Percentiles rank a stretch among this genome's conserved stretches.
Evolutionary conservation across 441 rosid genomes (phyloP).

Genomic region (Syzygium malaccense): DNA sequence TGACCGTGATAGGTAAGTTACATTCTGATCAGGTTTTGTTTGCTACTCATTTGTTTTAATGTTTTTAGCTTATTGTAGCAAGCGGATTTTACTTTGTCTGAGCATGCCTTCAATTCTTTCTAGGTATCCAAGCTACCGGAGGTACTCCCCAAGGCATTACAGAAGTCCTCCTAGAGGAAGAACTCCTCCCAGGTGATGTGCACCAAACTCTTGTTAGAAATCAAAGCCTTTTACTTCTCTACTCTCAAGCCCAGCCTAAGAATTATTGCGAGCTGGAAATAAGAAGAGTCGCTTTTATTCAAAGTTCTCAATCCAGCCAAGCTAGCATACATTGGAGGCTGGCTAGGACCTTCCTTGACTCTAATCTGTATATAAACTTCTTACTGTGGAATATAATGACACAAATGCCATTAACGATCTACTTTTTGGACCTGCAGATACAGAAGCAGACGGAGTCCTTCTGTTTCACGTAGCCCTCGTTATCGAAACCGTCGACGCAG

Average conservation of each 20-base stretch:
- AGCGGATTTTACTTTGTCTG: not conserved
- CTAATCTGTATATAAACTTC: not conserved
- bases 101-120: constrained; percentile 1
- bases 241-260: not conserved
- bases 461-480: constrained; percentile 56
- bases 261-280: not conserved
- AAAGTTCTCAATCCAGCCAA: not conserved
- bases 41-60: not conserved
- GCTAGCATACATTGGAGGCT: not conserved
- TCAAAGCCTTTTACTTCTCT: not conserved
- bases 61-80: not conserved
- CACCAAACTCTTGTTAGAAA: not conserved
- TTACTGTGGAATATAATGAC: not conserved
- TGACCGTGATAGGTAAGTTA: constrained; percentile 56
- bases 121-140: constrained; percentile 64
- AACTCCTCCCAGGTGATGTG: constrained; percentile 70
- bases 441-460: constrained; percentile 66
- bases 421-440: constrained; percentile 30
- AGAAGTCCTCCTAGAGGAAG: constrained; percentile 83
- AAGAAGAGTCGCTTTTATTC: not conserved
- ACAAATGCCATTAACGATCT: not conserved
- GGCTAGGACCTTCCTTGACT: not conserved
- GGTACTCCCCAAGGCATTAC: constrained; percentile 86
- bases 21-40: not conserved
- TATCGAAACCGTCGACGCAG: constrained; percentile 40